These are phyloP conservation scores for Populus pruinosa DNA, from an alignment of 345 rosid species.

Conservation along the genomic window DNA sequence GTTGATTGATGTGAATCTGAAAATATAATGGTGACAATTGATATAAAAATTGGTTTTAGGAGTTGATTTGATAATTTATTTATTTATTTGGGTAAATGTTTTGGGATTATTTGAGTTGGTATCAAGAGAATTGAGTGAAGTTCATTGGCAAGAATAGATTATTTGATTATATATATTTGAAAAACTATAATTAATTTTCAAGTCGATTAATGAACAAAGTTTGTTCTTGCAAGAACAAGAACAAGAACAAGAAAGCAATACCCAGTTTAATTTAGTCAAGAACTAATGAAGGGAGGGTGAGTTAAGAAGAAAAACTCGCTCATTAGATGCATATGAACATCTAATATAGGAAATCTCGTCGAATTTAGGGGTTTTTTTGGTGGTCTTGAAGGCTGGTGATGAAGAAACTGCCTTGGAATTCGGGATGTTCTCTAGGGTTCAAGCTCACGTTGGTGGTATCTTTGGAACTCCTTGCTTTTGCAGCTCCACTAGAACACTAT, in stretches of 20 bases:
- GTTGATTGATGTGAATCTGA: too few species aligned
- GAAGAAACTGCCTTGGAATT: not conserved
- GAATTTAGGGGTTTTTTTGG: constrained; percentile 16
- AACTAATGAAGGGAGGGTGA: not conserved
- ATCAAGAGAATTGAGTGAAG: too few species aligned
- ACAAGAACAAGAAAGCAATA: not conserved
- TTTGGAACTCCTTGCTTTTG: constrained; percentile 65
- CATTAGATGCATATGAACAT: constrained; percentile 12
- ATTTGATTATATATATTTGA: not conserved
- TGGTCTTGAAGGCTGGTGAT: not conserved
- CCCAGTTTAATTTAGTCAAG: not conserved
- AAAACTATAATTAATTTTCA: not conserved
- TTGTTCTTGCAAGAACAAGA: constrained; percentile 12
- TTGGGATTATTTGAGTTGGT: too few species aligned
- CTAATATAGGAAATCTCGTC: constrained; percentile 24
- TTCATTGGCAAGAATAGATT: too few species aligned
- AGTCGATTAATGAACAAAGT: constrained; percentile 2
- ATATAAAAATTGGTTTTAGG: too few species aligned
- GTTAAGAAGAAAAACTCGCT: constrained; percentile 2
- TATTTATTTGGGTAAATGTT: too few species aligned
- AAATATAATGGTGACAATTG: too few species aligned
- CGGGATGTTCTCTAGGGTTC: constrained; percentile 5
- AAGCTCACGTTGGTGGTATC: constrained; percentile 56
- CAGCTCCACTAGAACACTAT: constrained; percentile 63
- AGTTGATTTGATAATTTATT: too few species aligned